Conservation (phyloP, 352 stramenopile species). For the Phytophthora sojae region DNA sequence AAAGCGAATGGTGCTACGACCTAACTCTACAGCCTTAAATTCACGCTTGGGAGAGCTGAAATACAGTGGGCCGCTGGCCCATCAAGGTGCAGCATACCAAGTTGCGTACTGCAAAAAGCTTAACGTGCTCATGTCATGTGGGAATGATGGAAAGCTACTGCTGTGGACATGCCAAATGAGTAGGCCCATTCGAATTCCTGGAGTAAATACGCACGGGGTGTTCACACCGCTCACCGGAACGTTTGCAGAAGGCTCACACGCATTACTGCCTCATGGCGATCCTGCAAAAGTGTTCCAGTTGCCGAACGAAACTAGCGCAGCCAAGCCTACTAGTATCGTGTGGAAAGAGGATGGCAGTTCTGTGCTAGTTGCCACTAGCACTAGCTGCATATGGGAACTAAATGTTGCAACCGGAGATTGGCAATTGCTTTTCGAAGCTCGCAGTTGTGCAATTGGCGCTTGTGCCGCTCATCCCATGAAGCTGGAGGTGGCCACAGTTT, state of each 20-base stretch:
- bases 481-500: constrained; percentile 57
- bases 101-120: constrained; percentile 64
- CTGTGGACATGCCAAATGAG: constrained; percentile 67
- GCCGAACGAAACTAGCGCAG: constrained; percentile 38
- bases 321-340: constrained; percentile 64
- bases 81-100: constrained; percentile 54
- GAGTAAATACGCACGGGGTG: constrained; percentile 62
- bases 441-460: constrained; percentile 43
- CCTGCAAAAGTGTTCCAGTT: constrained; percentile 46
- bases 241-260: constrained; percentile 61
- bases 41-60: constrained; percentile 55
- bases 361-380: constrained; percentile 60
- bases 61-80: constrained; percentile 60
- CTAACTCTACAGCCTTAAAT: constrained; percentile 53
- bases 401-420: constrained; percentile 53
- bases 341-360: constrained; percentile 65
- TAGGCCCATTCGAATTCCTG: constrained; percentile 60
- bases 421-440: constrained; percentile 62
- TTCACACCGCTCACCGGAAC: constrained; percentile 62
- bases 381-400: constrained; percentile 76
- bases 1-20: constrained; percentile 55
- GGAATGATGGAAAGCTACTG: constrained; percentile 55
- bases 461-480: constrained; percentile 51
- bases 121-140: constrained; percentile 62
- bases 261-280: constrained; percentile 43